Evolutionary conservation across 2,329 filamentous ascomycete genomes (phyloP), one percentile per base, ranked within the genome.

Genomic region (Arthrobotrys conoides): DNA sequence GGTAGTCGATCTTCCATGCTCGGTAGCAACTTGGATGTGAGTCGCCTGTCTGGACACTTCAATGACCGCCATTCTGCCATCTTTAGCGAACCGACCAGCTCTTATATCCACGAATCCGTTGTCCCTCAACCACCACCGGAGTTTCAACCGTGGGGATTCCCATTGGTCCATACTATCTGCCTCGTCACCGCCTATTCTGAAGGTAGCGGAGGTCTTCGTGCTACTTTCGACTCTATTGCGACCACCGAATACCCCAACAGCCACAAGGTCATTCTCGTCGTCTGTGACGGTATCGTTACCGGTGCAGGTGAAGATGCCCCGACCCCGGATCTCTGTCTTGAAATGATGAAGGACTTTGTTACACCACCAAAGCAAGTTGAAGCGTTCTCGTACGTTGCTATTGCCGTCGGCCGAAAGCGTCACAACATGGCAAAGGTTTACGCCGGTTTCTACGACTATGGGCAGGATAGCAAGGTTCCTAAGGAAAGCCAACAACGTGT

Each of bases 401-500:
- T 99, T 38, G 93, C 96, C 48, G 96, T 92, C 83, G 96, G 96
- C 75, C 92, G 94, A 61, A 99, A 99, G 87, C 91, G 96, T 82
- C 96, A 99, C 89, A 99, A 98, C 86, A 99, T 98, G 96, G 95
- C 96, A 82, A 97, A 98, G 87, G 90, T 98, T 73, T 97, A 98
- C 85, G 92, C 94, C 71, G 96, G 96, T 53, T 99, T 98, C 87
- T 99, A 99, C 85, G 93, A 98, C 85, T 99, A 98, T 83, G 96
- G 96, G 67, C 86, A 89, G 76, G 88, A 92, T 81, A 97, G 93
- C 10, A 86, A 88, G 66, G 92, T 99, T 79, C 92, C 95, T 0
- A 81, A 87, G 0, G 93, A 96, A 79, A 96, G 94, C 85, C 96
- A 98, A 85, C 95, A 98, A 86, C 92, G 96, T 72, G 95, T 99